phyloP scores from a whole-genome alignment of 2,329 filamentous ascomycete genomes.

The Diaporthe sp. region DNA sequence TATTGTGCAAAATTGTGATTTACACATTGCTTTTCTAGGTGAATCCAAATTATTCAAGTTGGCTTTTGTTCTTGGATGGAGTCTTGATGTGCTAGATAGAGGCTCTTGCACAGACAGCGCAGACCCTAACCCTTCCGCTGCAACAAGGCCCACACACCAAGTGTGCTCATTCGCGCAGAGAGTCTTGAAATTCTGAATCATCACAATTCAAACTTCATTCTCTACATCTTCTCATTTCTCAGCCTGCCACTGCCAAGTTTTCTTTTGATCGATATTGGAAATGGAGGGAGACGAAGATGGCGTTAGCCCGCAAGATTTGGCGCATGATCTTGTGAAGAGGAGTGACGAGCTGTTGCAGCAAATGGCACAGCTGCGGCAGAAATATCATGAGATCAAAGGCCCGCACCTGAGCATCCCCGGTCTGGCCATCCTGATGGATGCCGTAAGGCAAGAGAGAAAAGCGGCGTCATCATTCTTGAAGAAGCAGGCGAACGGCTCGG shows the following conservation, averaged over 20 bases:
- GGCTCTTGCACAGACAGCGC: neutral
- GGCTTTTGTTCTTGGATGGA: no score
- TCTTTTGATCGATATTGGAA: neutral
- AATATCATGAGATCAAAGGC: conserved; percentile 17
- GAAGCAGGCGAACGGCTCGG: neutral
- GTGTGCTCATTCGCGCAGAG: neutral
- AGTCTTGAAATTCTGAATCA: conserved; percentile 22
- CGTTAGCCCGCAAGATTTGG: conserved; percentile 9
- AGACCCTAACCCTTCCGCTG: neutral
- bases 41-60: neutral
- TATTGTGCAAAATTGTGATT: neutral
- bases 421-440: conserved; percentile 29
- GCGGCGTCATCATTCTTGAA: conserved; percentile 19
- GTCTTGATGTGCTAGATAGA: neutral
- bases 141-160: neutral
- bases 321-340: conserved; percentile 29
- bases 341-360: conserved; percentile 34
- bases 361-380: conserved; percentile 34
- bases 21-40: neutral
- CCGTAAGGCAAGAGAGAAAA: conserved; percentile 8
- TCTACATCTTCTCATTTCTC: neutral
- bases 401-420: conserved; percentile 29
- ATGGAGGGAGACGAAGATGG: conserved; percentile 1
- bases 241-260: neutral
- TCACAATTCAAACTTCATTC: neutral